phyloP scores from a whole-genome alignment of 768 basidiomycete genomes.

The Lactarius pseudohatsudake region DNA sequence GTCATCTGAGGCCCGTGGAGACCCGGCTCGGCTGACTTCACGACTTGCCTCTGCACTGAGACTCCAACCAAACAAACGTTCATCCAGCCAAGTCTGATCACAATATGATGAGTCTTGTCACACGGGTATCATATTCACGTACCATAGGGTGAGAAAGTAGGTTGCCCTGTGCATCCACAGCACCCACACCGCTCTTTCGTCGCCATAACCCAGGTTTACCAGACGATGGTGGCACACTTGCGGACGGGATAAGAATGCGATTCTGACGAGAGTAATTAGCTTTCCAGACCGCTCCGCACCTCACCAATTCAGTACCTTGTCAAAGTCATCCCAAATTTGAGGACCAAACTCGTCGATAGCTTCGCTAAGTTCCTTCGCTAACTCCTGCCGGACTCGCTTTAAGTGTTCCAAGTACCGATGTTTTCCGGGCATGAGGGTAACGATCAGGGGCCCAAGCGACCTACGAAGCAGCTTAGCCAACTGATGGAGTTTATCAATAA shows the following conservation, averaged over 20 bases:
- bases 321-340: conserved; percentile 80
- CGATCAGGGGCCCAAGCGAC: conserved; percentile 85
- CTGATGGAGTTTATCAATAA: conserved; percentile 13
- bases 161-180: conserved; percentile 77
- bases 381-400: conserved; percentile 65
- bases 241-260: conserved; percentile 81
- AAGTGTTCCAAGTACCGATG: conserved; percentile 74
- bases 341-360: conserved; percentile 89
- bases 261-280: conserved; percentile 14
- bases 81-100: conserved; percentile 78
- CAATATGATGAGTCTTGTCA: background rate
- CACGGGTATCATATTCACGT: conserved; percentile 34
- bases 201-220: conserved; percentile 73
- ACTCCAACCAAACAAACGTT: conserved; percentile 89
- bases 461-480: conserved; percentile 40
- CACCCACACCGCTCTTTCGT: conserved; percentile 72
- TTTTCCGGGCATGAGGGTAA: conserved; percentile 86
- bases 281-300: background rate
- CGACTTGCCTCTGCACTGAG: conserved; percentile 56
- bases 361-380: conserved; percentile 80
- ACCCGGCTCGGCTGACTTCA: conserved; percentile 61
- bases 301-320: conserved; percentile 52
- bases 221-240: conserved; percentile 77
- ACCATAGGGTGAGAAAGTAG: conserved; percentile 86
- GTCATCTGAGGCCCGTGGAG: conserved; percentile 79